Conservation (phyloP, 2,329 filamentous ascomycete species). For the Plenodomus lindquistii region DNA sequence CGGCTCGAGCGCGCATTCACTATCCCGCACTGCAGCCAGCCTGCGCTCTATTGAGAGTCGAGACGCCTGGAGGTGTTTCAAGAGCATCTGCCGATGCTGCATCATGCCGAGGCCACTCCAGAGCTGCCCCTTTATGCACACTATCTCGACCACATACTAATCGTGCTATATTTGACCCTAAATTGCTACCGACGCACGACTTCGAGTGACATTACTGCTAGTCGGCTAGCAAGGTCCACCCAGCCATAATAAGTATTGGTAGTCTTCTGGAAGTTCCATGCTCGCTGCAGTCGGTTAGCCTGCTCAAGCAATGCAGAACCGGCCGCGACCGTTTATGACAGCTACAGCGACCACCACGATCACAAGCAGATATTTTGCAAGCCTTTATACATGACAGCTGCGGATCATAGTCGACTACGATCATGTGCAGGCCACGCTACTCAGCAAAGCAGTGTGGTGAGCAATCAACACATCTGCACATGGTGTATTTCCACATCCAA, state of each 20-base stretch:
- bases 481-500: not conserved
- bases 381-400: not conserved
- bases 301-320: not conserved
- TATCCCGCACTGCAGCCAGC: conserved; percentile 1
- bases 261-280: conserved; percentile 10
- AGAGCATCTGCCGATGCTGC: conserved; percentile 16
- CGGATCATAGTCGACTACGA: not conserved
- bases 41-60: conserved; percentile 10
- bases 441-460: not conserved
- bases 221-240: not conserved
- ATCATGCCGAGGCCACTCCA: conserved; percentile 22
- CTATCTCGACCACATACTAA: not conserved
- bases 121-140: conserved; percentile 30
- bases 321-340: not conserved
- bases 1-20: conserved; percentile 3
- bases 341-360: not conserved
- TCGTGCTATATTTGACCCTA: not conserved
- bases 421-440: not conserved
- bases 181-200: not conserved
- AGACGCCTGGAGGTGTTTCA: conserved; percentile 19
- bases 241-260: not conserved
- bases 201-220: not conserved
- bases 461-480: not conserved
- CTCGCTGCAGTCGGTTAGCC: conserved; percentile 1
- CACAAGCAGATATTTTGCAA: not conserved